Evolutionary conservation across 2,329 filamentous ascomycete genomes (phyloP), one percentile per base, ranked within the genome.

Genomic region (Penicillium sumatraense): DNA sequence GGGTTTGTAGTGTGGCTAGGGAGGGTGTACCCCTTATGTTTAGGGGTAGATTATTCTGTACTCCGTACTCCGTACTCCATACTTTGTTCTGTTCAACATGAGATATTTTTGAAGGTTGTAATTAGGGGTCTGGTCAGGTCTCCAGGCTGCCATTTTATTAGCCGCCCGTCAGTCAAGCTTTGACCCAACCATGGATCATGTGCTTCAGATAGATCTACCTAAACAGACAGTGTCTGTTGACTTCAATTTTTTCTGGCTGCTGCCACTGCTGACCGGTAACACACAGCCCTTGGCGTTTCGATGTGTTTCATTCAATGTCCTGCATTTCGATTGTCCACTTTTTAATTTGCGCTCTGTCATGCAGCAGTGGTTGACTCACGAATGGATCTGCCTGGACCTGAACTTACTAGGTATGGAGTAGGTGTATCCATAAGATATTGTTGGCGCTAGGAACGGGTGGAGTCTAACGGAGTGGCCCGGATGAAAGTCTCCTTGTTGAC

Each of bases 331-430:
- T n/a, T n/a, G n/a, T n/a, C 6, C 21, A 26, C 20, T 42, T 5
- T 38, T 38, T 38, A 14, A 6, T 18, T 27, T 44, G 7, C 14
- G 16, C 13, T 38, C 18, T 38, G 3, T 20, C 35, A 11, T 29
- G 20, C 46, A 26, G n/a, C 14, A 36, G 14, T 8, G 5, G 46
- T 23, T 44, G 46, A 36, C 31, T 38, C 33, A 38, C 20, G 31
- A 50, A 51, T 51, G 13, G 27, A n/a, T 51, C 62, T 65, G 62
- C 61, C 62, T 65, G 57, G 36, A 14, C 33, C 33, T 26, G 29
- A 31, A 31, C 29, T n/a, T n/a, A n/a, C n/a, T n/a, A n/a, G n/a
- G n/a, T n/a, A n/a, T n/a, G n/a, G n/a, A n/a, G n/a, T n/a, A n/a
- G n/a, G n/a, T n/a, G n/a, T n/a, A n/a, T n/a, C n/a, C n/a, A n/a